A percentile compares a stretch with the other conserved stretches of the same genome.
Evolutionary conservation across 306 rosid genomes (phyloP).

Genomic region (Coriaria nepalensis): DNA sequence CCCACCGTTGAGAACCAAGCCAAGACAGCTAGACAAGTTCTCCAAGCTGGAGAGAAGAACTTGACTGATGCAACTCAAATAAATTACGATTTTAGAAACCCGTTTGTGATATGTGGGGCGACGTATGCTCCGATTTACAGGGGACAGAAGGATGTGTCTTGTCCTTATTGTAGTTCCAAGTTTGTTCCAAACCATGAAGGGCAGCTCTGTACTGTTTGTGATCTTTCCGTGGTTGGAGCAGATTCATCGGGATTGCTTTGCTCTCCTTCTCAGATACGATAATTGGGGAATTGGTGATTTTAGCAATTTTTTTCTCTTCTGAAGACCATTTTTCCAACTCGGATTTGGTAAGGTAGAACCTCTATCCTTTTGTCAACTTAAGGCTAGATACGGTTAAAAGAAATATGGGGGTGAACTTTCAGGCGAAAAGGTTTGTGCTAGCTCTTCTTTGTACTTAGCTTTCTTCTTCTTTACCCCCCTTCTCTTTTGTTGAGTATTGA

Average conservation of each 20-base stretch:
- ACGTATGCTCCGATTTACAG: slow-evolving; percentile 77
- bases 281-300: slow-evolving; percentile 7
- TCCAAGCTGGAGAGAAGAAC: slow-evolving; percentile 72
- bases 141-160: slow-evolving; percentile 69
- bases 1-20: slow-evolving; percentile 69
- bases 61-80: slow-evolving; percentile 61
- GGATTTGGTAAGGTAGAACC: too few relatives aligned
- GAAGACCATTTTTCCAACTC: too few relatives aligned
- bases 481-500: too few relatives aligned
- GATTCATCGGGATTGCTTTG: slow-evolving; percentile 91
- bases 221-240: slow-evolving; percentile 70
- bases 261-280: slow-evolving; percentile 56
- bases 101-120: slow-evolving; percentile 73
- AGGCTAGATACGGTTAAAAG: too few relatives aligned
- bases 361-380: too few relatives aligned
- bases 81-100: slow-evolving; percentile 73
- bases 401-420: too few relatives aligned
- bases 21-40: slow-evolving; percentile 72
- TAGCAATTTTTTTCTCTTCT: too few relatives aligned
- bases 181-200: slow-evolving; percentile 68
- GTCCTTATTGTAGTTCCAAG: slow-evolving; percentile 73
- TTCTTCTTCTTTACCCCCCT: too few relatives aligned
- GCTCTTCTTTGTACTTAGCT: too few relatives aligned
- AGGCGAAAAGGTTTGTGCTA: too few relatives aligned
- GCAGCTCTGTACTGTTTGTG: slow-evolving; percentile 68